These are phyloP conservation scores for Typha latifolia DNA, from an alignment of 176 grass and related monocot genomes.

Conservation along the genomic window DNA sequence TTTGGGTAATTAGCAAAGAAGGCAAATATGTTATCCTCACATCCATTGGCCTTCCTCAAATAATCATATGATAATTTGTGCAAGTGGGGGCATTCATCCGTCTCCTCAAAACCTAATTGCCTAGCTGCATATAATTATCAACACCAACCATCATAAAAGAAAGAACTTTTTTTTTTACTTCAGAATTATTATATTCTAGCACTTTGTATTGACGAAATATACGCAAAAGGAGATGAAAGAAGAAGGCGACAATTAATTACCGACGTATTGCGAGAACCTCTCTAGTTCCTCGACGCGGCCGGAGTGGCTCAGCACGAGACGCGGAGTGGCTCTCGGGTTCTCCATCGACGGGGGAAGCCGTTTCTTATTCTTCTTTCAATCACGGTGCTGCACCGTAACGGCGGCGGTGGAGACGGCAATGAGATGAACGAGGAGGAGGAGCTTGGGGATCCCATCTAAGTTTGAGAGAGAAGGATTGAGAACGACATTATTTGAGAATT, in stretches of 20 bases:
- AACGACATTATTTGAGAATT: too few species aligned
- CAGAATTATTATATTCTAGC: not conserved
- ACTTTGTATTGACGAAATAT: too few species aligned
- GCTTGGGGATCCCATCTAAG: conserved; percentile 7
- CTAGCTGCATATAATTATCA: conserved; percentile 29
- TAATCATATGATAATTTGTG: conserved; percentile 51
- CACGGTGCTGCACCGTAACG: too few species aligned
- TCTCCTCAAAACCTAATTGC: conserved; percentile 60
- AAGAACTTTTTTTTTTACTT: not conserved
- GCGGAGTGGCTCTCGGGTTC: conserved; percentile 2
- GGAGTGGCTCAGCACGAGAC: conserved; percentile 29
- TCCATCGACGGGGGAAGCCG: too few species aligned
- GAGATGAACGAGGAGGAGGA: not conserved
- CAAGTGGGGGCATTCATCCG: conserved; percentile 53
- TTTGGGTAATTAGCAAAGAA: conserved; percentile 73
- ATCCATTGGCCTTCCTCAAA: conserved; percentile 49
- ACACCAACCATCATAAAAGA: not conserved
- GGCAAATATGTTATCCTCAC: conserved; percentile 63
- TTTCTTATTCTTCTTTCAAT: too few species aligned
- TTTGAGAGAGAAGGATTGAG: too few species aligned
- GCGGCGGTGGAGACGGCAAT: too few species aligned
- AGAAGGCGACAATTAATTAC: conserved; percentile 25
- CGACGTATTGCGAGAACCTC: conserved; percentile 78
- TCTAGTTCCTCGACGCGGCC: conserved; percentile 54
- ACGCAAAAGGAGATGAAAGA: too few species aligned